Conservation (phyloP, 225 moss, liverwort and hornwort genomes). For the Antitrichia curtipendula region DNA sequence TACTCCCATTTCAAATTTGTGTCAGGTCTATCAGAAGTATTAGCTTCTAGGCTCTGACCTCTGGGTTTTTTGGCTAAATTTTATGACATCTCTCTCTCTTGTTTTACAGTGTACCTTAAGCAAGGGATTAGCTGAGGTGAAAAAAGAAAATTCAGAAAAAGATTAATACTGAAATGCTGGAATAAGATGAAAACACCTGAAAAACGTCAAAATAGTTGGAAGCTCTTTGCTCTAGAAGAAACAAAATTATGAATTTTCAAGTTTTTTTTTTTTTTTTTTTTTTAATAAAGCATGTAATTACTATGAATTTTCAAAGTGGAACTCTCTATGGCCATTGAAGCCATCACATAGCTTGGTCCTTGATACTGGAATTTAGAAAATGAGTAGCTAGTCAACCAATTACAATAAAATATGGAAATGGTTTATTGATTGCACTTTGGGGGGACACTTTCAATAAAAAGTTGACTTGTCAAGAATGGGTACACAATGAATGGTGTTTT, state of each 20-base stretch:
- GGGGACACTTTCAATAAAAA: neutral
- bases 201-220: too few species aligned
- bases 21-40: neutral
- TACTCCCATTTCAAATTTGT: neutral
- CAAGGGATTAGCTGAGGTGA: neutral
- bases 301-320: neutral
- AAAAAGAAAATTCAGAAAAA: neutral
- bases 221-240: too few species aligned
- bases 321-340: fast-evolving
- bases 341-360: fast-evolving
- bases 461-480: fast-evolving
- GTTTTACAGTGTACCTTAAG: neutral
- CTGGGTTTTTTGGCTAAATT: neutral
- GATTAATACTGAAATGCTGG: too few species aligned
- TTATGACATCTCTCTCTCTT: neutral
- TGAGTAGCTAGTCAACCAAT: neutral
- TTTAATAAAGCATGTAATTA: neutral
- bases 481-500: fast-evolving
- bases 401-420: fast-evolving
- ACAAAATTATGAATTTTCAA: too few species aligned
- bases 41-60: neutral
- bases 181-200: too few species aligned
- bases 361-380: fast-evolving
- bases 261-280: too few species aligned
- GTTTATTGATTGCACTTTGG: fast-evolving